Conservation (phyloP, 768 basidiomycete genomes). For the Lactifluus rugatus region DNA sequence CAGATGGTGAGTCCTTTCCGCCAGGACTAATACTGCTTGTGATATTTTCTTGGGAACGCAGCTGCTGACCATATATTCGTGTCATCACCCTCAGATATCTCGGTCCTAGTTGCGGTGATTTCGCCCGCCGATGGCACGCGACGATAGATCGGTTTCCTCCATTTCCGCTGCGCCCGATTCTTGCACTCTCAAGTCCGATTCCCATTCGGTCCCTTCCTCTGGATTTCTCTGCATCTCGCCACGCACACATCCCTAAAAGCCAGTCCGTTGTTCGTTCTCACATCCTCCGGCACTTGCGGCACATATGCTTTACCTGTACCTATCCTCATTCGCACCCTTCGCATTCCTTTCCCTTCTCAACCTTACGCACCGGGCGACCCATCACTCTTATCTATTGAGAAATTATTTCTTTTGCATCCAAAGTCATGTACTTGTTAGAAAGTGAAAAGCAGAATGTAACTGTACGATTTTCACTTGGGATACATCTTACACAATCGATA, state of each 20-base stretch:
- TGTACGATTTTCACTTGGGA: slow-evolving; percentile 3
- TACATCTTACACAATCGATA: slow-evolving; percentile 2
- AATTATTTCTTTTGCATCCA: slow-evolving; percentile 1
- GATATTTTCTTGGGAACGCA: neutral
- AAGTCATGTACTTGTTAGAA: slow-evolving; percentile 8
- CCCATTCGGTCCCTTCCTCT: too few relatives aligned
- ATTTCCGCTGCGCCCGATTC: neutral
- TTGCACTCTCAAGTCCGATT: too few relatives aligned
- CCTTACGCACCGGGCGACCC: neutral
- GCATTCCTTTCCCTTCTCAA: neutral
- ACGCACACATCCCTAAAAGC: neutral
- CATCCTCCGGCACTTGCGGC: neutral
- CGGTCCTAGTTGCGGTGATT: slow-evolving; percentile 56
- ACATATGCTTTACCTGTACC: neutral
- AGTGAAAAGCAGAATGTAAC: neutral
- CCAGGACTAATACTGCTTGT: neutral
- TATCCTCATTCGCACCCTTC: too few relatives aligned
- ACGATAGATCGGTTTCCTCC: too few relatives aligned
- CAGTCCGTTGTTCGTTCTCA: neutral
- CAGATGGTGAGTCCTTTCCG: slow-evolving; percentile 50
- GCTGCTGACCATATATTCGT: neutral
- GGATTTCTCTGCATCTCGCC: neutral
- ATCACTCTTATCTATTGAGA: slow-evolving; percentile 1
- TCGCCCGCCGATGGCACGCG: slow-evolving; percentile 31
- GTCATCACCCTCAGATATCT: slow-evolving; percentile 41